These are phyloP conservation scores for Populus trichocarpa DNA, from an alignment of 441 rosid species.

Conservation along the genomic window DNA sequence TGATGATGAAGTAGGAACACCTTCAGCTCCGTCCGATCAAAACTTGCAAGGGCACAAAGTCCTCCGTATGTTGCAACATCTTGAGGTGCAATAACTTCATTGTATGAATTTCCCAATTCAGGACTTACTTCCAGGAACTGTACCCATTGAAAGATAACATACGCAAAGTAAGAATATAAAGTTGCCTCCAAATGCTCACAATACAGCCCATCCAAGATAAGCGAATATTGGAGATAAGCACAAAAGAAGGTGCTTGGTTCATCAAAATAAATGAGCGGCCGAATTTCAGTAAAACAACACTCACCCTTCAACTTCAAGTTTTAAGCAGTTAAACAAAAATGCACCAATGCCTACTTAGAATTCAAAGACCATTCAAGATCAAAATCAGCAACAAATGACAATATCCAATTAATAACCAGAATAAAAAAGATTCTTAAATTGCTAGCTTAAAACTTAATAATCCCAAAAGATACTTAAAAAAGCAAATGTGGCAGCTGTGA, in stretches of 20 bases:
- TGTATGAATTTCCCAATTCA: constrained; percentile 77
- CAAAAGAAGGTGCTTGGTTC: background rate
- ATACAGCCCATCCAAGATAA: background rate
- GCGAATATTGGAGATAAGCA: background rate
- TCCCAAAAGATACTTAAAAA: background rate
- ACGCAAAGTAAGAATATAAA: background rate
- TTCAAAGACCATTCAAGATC: background rate
- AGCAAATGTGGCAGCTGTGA: background rate
- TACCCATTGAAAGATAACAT: constrained; percentile 10
- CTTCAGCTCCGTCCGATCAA: constrained; percentile 90
- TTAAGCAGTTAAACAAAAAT: background rate
- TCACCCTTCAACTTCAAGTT: background rate
- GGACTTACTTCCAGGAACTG: constrained; percentile 95
- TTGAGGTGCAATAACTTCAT: constrained; percentile 94
- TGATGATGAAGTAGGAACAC: constrained; percentile 29
- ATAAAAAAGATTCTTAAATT: background rate
- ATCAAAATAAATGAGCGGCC: background rate
- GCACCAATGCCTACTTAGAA: background rate
- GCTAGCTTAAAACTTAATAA: background rate
- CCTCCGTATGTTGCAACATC: constrained; percentile 98
- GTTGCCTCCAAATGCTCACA: background rate
- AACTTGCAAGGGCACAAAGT: constrained; percentile 96
- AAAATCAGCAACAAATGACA: background rate
- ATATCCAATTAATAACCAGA: background rate
- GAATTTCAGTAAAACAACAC: background rate